Conservation (phyloP, 495 filamentous ascomycete genomes). For the Parmelia sp. region DNA sequence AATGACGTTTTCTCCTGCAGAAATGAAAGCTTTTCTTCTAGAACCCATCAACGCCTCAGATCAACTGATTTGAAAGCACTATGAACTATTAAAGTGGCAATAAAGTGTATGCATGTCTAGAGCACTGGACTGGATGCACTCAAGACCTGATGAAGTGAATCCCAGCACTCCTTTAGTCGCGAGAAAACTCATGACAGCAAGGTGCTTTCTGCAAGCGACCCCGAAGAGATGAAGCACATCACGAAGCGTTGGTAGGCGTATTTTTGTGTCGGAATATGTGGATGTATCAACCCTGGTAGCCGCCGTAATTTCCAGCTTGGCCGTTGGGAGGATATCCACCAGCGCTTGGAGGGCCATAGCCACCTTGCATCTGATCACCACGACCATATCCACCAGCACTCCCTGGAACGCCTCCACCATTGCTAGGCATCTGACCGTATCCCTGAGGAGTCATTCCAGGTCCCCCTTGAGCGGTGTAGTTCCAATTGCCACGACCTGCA, state of each 20-base stretch:
- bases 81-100: constrained; percentile 6
- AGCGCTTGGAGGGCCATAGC: constrained; percentile 58
- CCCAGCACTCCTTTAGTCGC: background rate
- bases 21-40: constrained; percentile 16
- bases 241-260: background rate
- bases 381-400: constrained; percentile 78
- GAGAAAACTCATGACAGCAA: background rate
- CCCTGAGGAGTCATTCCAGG: constrained; percentile 54
- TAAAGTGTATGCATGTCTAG: constrained; percentile 13
- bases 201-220: background rate
- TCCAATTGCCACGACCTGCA: constrained; percentile 55
- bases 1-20: constrained; percentile 10
- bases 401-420: constrained; percentile 64
- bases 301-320: constrained; percentile 41
- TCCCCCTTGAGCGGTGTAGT: constrained; percentile 48
- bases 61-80: constrained; percentile 14
- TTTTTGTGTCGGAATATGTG: background rate
- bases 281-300: constrained; percentile 43
- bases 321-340: constrained; percentile 35
- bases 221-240: background rate
- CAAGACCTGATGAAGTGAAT: background rate
- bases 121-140: constrained; percentile 5
- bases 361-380: constrained; percentile 64
- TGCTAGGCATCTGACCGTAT: constrained; percentile 57
- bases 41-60: constrained; percentile 8